A percentile compares a stretch with the other conserved stretches of the same genome.
These are phyloP conservation scores for Drechslerella coelobrocha DNA, from an alignment of 2,329 filamentous ascomycete genomes.

Conservation along the genomic window DNA sequence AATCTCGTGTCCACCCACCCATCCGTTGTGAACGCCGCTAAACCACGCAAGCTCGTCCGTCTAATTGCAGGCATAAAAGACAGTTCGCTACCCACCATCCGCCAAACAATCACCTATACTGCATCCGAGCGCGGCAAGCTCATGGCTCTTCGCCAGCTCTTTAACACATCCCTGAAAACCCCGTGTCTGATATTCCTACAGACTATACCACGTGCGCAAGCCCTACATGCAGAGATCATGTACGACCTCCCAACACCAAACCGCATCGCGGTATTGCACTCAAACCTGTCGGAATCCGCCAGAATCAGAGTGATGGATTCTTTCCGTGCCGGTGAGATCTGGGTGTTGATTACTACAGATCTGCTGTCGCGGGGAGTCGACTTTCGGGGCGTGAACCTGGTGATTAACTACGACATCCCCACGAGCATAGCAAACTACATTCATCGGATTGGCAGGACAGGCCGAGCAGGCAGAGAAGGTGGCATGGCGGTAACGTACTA, in stretches of 20 bases:
- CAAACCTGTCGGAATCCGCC: constrained; percentile 76
- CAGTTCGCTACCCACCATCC: constrained; percentile 88
- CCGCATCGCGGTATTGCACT: constrained; percentile 88
- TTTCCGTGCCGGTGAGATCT: constrained; percentile 90
- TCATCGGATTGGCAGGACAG: constrained; percentile 89
- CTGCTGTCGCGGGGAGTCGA: constrained; percentile 90
- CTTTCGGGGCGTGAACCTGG: constrained; percentile 91
- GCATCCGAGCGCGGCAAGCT: constrained; percentile 94
- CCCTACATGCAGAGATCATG: constrained; percentile 84
- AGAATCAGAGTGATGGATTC: constrained; percentile 83
- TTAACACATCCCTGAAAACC: constrained; percentile 72
- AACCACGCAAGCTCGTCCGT: constrained; percentile 70
- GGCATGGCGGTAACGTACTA: constrained; percentile 93
- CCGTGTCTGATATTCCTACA: constrained; percentile 97
- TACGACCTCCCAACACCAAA: constrained; percentile 89
- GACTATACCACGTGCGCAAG: constrained; percentile 87
- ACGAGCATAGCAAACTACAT: constrained; percentile 89
- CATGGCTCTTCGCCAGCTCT: constrained; percentile 83
- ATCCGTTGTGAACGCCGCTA: constrained; percentile 42
- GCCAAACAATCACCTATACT: constrained; percentile 86
- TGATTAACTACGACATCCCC: constrained; percentile 97
- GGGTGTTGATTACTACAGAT: constrained; percentile 96
- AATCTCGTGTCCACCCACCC: constrained; percentile 61
- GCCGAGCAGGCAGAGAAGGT: constrained; percentile 82
- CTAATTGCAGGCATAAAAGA: constrained; percentile 97